Percentiles rank a stretch among this genome's conserved stretches.
phyloP scores from a whole-genome alignment of 352 stramenopile genomes.

The Globisporangium cederbergense region DNA sequence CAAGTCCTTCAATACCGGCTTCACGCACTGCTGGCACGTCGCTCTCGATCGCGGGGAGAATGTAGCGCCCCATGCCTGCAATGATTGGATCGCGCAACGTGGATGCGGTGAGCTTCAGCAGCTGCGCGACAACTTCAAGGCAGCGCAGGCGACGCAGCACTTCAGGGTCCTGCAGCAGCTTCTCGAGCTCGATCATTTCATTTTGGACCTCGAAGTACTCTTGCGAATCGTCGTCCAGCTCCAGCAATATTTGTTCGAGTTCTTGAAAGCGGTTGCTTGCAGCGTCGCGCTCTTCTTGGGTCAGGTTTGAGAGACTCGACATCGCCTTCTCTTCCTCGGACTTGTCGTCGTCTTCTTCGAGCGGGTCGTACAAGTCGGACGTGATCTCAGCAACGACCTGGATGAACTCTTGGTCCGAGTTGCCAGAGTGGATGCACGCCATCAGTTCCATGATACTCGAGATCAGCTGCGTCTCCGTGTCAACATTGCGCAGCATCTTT shows the following conservation, averaged over 20 bases:
- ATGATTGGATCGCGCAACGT: slow-evolving; percentile 66
- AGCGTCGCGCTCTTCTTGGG: slow-evolving; percentile 48
- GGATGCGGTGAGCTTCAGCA: slow-evolving; percentile 69
- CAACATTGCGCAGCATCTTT: slow-evolving; percentile 51
- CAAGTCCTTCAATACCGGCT: slow-evolving; percentile 69
- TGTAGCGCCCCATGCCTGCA: slow-evolving; percentile 65
- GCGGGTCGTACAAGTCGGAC: slow-evolving; percentile 70
- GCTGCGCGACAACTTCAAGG: slow-evolving; percentile 68
- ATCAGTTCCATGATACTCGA: slow-evolving; percentile 72
- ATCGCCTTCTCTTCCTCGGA: slow-evolving; percentile 19
- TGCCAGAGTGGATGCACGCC: slow-evolving; percentile 67
- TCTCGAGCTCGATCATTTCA: slow-evolving; percentile 68
- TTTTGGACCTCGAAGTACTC: slow-evolving; percentile 58
- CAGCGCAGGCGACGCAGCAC: slow-evolving; percentile 71
- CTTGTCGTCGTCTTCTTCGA: slow-evolving; percentile 36
- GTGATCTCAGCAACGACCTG: slow-evolving; percentile 75
- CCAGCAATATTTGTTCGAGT: slow-evolving; percentile 57
- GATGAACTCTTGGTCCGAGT: slow-evolving; percentile 73
- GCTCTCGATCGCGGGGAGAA: slow-evolving; percentile 73
- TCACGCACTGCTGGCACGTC: slow-evolving; percentile 71
- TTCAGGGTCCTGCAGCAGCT: slow-evolving; percentile 60
- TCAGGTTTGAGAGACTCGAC: slow-evolving; percentile 29
- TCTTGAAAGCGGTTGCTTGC: slow-evolving; percentile 62
- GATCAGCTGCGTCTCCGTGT: slow-evolving; percentile 58
- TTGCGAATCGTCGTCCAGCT: slow-evolving; percentile 47